Conservation (phyloP, 1,284 basidiomycete species). For the Papiliotrema laurentii region DNA sequence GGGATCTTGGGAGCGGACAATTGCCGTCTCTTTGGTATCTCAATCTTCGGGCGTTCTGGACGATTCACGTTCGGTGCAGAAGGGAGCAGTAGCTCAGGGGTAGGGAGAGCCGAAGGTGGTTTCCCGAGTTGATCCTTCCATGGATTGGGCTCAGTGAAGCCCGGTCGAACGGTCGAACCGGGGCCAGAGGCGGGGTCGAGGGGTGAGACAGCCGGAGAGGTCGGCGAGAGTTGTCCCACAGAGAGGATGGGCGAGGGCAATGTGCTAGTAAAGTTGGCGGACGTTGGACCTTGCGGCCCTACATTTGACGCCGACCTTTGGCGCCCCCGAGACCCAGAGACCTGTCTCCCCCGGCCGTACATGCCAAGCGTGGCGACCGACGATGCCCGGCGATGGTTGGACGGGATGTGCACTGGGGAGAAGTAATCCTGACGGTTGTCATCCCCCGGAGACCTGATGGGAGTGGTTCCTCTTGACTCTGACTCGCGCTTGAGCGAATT, state of each 20-base stretch:
- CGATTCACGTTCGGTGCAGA: not conserved
- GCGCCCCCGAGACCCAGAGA: not conserved
- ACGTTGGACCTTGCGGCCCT: not conserved
- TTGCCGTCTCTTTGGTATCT: slow-evolving; percentile 12
- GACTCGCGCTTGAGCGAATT: slow-evolving; percentile 62
- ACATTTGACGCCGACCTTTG: not conserved
- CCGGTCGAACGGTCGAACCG: not conserved
- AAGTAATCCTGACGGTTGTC: slow-evolving; percentile 16
- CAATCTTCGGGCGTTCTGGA: slow-evolving; percentile 13
- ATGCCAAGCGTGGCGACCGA: slow-evolving; percentile 1
- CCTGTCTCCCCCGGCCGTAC: no score
- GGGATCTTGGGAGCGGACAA: slow-evolving; percentile 10
- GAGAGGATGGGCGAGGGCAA: no score
- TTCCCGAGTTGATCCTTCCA: slow-evolving; percentile 28
- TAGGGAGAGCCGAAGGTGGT: slow-evolving; percentile 14
- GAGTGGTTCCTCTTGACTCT: slow-evolving; percentile 16
- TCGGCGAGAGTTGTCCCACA: no score
- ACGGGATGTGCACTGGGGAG: slow-evolving; percentile 8
- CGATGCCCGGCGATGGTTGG: slow-evolving; percentile 14
- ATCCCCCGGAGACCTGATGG: slow-evolving; percentile 5
- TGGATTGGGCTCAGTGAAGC: slow-evolving; percentile 21
- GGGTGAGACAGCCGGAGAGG: not conserved
- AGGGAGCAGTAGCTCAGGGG: not conserved
- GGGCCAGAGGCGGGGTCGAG: not conserved
- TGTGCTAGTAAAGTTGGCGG: not conserved